These are phyloP conservation scores for Zygosaccharomyces bailii DNA, from an alignment of 805 yeast species.

Conservation along the genomic window DNA sequence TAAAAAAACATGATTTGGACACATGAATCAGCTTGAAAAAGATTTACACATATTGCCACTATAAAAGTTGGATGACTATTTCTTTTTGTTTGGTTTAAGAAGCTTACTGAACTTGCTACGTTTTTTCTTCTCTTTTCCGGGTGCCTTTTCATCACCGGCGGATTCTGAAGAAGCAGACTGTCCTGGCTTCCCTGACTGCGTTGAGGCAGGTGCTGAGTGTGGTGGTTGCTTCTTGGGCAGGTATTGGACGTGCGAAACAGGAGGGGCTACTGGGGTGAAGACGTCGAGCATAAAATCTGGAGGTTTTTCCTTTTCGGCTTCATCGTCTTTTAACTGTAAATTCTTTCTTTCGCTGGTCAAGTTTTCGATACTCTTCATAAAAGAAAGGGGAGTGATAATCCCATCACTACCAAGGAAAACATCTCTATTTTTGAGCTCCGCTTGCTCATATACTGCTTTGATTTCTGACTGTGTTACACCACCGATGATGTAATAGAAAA, in stretches of 20 bases:
- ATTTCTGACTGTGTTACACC: slow-evolving; percentile 84
- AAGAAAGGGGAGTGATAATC: slow-evolving; percentile 51
- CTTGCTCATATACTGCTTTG: slow-evolving; percentile 68
- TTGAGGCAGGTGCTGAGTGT: slow-evolving; percentile 13
- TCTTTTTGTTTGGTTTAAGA: slow-evolving; percentile 34
- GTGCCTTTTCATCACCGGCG: slow-evolving; percentile 6
- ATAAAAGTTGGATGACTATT: not conserved
- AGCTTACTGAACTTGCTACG: slow-evolving; percentile 46
- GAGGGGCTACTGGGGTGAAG: slow-evolving; percentile 22
- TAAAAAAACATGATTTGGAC: slow-evolving; percentile 26
- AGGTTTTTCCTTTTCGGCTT: slow-evolving; percentile 34
- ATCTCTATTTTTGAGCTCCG: slow-evolving; percentile 60
- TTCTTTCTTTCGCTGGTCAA: slow-evolving; percentile 38
- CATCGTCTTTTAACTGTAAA: slow-evolving; percentile 43
- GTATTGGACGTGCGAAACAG: slow-evolving; percentile 27
- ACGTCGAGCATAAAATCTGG: slow-evolving; percentile 44
- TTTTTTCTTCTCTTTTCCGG: slow-evolving; percentile 42
- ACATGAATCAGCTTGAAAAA: slow-evolving; percentile 5
- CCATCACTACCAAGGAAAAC: slow-evolving; percentile 80
- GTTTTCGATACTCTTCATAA: slow-evolving; percentile 39
- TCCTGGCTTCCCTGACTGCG: slow-evolving; percentile 8
- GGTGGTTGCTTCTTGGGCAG: slow-evolving; percentile 18
- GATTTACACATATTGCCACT: slow-evolving; percentile 5
- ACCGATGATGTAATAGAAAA: slow-evolving; percentile 82
- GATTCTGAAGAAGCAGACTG: slow-evolving; percentile 9